Evolutionary conservation across 1,284 basidiomycete genomes (phyloP).

Genomic region (Inonotus hispidus): DNA sequence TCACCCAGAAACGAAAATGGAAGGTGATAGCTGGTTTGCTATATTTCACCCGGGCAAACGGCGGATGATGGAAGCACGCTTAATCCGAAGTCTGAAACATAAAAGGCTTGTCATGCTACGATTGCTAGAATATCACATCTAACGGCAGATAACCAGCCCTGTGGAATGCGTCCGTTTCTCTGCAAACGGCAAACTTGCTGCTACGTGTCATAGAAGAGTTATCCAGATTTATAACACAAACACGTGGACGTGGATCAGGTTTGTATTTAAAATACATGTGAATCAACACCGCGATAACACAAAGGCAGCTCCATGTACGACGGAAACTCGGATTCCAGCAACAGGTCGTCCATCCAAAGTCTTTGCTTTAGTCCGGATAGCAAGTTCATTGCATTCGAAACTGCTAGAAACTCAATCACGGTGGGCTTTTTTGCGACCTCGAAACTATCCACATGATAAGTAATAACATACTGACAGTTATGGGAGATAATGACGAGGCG

Average conservation of each 20-base stretch:
- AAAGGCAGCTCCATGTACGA: slow-evolving; percentile 59
- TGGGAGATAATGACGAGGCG: slow-evolving; percentile 80
- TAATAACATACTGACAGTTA: slow-evolving; percentile 57
- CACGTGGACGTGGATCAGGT: slow-evolving; percentile 62
- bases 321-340: slow-evolving; percentile 55
- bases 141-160: slow-evolving; percentile 39
- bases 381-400: slow-evolving; percentile 74
- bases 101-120: slow-evolving; percentile 61
- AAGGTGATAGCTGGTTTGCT: no score
- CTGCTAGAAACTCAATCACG: slow-evolving; percentile 78
- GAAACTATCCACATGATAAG: no score
- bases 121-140: background rate
- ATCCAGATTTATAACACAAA: slow-evolving; percentile 75
- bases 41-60: no score
- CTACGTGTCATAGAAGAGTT: slow-evolving; percentile 73
- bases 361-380: slow-evolving; percentile 84
- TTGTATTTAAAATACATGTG: background rate
- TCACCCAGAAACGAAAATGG: no score
- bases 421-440: no score
- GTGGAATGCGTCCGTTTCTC: slow-evolving; percentile 82
- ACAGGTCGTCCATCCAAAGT: slow-evolving; percentile 78
- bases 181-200: slow-evolving; percentile 69
- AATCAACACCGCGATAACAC: background rate
- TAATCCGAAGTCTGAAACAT: slow-evolving; percentile 89
- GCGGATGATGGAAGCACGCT: slow-evolving; percentile 20